phyloP scores from a whole-genome alignment of 140 eudicot genomes.

The Senecio squalidus region DNA sequence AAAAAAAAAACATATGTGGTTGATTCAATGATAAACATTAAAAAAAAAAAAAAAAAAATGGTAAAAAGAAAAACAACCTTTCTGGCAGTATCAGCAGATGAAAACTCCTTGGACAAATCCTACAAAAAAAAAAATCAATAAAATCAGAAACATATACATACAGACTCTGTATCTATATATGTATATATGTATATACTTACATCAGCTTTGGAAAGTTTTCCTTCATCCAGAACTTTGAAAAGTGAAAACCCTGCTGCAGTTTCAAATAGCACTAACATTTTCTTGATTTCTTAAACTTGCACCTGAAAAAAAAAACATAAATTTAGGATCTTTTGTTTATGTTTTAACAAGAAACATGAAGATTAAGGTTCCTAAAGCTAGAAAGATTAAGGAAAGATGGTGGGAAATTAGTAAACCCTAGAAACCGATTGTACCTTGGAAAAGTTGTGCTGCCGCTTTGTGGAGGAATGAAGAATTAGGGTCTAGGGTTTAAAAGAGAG shows the following conservation, averaged over 20 bases:
- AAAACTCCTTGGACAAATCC: slow-evolving; percentile 86
- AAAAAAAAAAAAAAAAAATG: neutral
- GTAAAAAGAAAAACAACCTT: slow-evolving; percentile 31
- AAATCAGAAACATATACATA: neutral
- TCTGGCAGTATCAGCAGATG: slow-evolving; percentile 76
- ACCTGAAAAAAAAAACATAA: neutral
- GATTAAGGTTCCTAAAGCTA: too few relatives aligned
- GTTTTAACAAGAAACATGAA: neutral
- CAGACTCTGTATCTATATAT: neutral
- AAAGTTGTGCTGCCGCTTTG: slow-evolving; percentile 23
- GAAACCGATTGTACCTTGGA: slow-evolving; percentile 10
- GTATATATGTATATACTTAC: slow-evolving; percentile 21
- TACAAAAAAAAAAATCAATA: slow-evolving; percentile 22
- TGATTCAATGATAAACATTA: neutral
- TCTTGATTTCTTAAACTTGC: neutral
- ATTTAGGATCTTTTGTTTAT: too few relatives aligned
- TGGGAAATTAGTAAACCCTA: slow-evolving; percentile 12
- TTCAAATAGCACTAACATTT: slow-evolving; percentile 57
- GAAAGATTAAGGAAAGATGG: neutral
- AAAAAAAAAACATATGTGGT: too few relatives aligned
- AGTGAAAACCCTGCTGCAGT: slow-evolving; percentile 86
- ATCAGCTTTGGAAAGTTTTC: slow-evolving; percentile 71
- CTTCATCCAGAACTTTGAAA: slow-evolving; percentile 70
- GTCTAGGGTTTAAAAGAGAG: slow-evolving; percentile 32
- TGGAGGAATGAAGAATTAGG: neutral